Conservation (phyloP, 2,329 filamentous ascomycete species). For the Paracoccidioides brasiliensis region DNA sequence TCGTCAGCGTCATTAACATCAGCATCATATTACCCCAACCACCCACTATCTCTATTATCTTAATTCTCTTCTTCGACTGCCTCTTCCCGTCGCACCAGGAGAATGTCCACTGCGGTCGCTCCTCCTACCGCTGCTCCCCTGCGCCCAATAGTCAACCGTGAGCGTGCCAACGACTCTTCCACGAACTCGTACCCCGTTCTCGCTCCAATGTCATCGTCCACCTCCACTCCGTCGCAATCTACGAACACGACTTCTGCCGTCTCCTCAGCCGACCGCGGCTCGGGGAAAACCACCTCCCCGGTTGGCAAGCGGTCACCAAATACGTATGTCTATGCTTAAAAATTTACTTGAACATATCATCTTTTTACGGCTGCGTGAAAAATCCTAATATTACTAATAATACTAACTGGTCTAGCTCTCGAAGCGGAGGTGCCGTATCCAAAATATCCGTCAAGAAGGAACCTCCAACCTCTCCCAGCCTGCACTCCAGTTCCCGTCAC, state of each 20-base stretch:
- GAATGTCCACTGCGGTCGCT: conserved; percentile 38
- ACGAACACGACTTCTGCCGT: conserved; percentile 23
- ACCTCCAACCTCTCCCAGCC: conserved; percentile 66
- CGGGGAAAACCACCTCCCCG: conserved; percentile 18
- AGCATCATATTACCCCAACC: background rate
- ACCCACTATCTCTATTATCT: background rate
- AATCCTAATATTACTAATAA: conserved; percentile 9
- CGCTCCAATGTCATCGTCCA: conserved; percentile 24
- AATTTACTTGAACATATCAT: conserved; percentile 2
- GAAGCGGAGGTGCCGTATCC: conserved; percentile 42
- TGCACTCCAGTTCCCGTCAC: conserved; percentile 48
- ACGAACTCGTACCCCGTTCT: conserved; percentile 26
- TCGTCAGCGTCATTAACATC: background rate
- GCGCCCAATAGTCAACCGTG: conserved; percentile 29
- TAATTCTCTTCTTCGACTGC: too few species aligned
- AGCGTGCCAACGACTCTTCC: background rate
- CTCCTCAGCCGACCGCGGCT: conserved; percentile 17
- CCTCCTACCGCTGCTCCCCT: conserved; percentile 32
- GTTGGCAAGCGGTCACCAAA: conserved; percentile 43
- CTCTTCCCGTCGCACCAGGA: background rate
- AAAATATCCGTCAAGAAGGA: conserved; percentile 97
- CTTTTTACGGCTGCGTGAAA: background rate
- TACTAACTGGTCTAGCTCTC: conserved; percentile 14
- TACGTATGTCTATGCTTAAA: conserved; percentile 28
- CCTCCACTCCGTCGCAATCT: conserved; percentile 22